phyloP scores from a whole-genome alignment of 2,329 filamentous ascomycete genomes.

The Cytospora chrysosperma region DNA sequence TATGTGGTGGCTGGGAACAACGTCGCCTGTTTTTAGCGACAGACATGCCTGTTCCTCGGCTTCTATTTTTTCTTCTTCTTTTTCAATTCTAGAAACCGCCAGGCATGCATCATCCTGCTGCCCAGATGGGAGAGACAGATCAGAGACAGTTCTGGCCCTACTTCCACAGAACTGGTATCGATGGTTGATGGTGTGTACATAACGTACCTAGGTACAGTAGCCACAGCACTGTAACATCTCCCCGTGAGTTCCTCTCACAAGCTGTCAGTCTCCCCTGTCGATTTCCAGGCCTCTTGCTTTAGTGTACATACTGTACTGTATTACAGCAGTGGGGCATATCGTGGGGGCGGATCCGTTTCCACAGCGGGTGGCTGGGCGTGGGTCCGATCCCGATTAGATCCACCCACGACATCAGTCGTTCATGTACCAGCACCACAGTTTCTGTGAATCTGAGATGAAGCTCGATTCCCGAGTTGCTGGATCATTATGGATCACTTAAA shows the following conservation, averaged over 20 bases:
- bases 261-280: not conserved
- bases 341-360: not conserved
- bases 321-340: not conserved
- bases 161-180: not conserved
- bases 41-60: not conserved
- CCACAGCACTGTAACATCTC: not conserved
- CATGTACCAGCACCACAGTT: not conserved
- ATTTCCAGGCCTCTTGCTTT: not conserved
- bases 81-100: not conserved
- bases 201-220: not conserved
- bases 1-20: not conserved
- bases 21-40: not conserved
- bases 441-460: not conserved
- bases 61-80: not conserved
- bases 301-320: no score
- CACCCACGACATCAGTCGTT: not conserved
- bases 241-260: not conserved
- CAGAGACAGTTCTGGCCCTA: not conserved
- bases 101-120: not conserved
- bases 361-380: not conserved
- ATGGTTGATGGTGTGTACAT: no score
- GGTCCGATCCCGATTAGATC: not conserved
- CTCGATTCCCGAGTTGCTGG: not conserved
- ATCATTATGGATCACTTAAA: not conserved
- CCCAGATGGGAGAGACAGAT: not conserved